phyloP scores from a whole-genome alignment of 208 protist species.

The Leishmania tropica region DNA sequence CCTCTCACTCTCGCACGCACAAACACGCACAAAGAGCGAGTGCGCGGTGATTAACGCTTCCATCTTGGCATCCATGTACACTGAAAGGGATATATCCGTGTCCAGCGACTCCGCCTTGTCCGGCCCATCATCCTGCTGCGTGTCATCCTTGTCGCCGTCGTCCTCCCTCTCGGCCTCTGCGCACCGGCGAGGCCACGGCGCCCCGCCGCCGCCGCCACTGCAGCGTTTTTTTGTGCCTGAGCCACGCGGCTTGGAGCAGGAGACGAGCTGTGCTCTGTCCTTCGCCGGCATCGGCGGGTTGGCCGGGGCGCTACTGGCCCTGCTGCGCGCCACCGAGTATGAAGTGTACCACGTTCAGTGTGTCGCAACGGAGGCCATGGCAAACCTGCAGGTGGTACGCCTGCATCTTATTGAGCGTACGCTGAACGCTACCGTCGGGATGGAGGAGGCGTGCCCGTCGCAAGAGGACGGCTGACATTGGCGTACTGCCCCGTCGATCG shows the following conservation, averaged over 20 bases:
- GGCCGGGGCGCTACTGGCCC: neutral
- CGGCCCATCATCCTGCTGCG: neutral
- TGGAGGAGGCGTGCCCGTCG: neutral
- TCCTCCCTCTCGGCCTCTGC: neutral
- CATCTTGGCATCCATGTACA: neutral
- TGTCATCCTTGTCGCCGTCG: neutral
- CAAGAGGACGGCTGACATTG: neutral
- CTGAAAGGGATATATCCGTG: neutral
- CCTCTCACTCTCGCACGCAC: neutral
- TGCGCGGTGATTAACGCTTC: neutral
- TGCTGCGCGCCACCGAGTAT: constrained; percentile 6
- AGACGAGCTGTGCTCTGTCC: neutral
- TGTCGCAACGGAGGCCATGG: constrained; percentile 20
- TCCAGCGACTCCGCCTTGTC: neutral
- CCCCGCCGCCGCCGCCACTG: neutral
- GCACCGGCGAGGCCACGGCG: neutral
- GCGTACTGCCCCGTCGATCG: too few species aligned
- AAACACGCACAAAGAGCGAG: constrained; percentile 1
- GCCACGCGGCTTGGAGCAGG: neutral
- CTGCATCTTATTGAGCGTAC: constrained; percentile 14
- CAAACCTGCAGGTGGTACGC: constrained; percentile 3
- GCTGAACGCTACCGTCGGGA: neutral
- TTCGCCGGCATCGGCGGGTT: neutral
- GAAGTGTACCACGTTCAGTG: constrained; percentile 5
- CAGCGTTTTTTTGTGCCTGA: neutral